Percentiles rank a stretch among this genome's conserved stretches.
Conservation (phyloP, 192 early-diverging fungal species). For the Coemansia sp. region DNA sequence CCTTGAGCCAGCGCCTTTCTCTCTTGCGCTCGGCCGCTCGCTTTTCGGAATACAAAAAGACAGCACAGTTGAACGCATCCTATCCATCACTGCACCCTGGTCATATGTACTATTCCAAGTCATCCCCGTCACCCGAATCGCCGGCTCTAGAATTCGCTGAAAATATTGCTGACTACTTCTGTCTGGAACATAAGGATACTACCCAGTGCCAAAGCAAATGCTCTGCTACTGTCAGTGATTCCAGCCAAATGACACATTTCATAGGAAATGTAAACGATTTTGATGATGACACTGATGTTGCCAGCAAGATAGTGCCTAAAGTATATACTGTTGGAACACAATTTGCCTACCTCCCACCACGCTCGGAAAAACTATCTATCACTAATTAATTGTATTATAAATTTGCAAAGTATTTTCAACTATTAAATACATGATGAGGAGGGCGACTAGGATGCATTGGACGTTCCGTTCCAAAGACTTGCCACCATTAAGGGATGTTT, state of each 20-base stretch:
- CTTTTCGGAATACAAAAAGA: background rate
- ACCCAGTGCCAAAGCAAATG: background rate
- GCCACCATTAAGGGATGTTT: no score
- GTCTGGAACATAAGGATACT: background rate
- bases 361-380: conserved; percentile 30
- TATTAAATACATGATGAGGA: no score
- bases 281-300: conserved; percentile 24
- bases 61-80: background rate
- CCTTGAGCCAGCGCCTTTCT: conserved; percentile 12
- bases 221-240: background rate
- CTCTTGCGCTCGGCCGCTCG: conserved; percentile 15
- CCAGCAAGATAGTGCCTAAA: conserved; percentile 19
- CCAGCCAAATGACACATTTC: background rate
- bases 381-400: conserved; percentile 19
- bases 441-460: no score
- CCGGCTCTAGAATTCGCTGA: background rate
- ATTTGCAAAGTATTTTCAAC: background rate
- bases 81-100: background rate
- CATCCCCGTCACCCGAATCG: background rate
- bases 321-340: conserved; percentile 15
- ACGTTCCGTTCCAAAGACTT: no score
- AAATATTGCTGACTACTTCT: background rate
- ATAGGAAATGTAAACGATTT: background rate
- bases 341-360: conserved; percentile 47
- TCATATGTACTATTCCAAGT: conserved; percentile 1